phyloP scores from a whole-genome alignment of 2,329 filamentous ascomycete species.

The Chrysosporium queenslandicum region DNA sequence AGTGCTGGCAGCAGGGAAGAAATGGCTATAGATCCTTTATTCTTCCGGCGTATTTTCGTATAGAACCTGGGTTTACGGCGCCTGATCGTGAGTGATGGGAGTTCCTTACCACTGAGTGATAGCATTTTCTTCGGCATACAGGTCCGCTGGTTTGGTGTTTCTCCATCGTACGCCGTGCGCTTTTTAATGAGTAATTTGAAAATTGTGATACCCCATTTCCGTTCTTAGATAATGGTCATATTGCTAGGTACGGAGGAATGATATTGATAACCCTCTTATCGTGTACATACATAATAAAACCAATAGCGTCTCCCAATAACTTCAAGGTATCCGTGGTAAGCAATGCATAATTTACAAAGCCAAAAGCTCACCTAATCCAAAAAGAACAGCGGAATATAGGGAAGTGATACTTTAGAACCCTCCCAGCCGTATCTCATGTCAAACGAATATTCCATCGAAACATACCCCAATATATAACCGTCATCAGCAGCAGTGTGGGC shows the following conservation, averaged over 20 bases:
- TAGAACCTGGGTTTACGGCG: too few species aligned
- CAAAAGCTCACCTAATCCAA: not conserved
- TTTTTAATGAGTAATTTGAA: not conserved
- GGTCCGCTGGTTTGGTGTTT: not conserved
- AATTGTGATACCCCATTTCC: not conserved
- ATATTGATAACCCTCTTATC: not conserved
- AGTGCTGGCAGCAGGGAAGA: slow-evolving; percentile 80
- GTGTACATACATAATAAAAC: not conserved
- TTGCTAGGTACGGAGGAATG: not conserved
- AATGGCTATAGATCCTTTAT: slow-evolving; percentile 58
- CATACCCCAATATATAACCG: slow-evolving; percentile 7
- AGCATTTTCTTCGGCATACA: not conserved
- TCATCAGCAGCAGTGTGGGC: not conserved
- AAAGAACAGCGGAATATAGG: not conserved
- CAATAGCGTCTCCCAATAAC: not conserved
- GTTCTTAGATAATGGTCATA: not conserved
- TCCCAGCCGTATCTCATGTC: not conserved
- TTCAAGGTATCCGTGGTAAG: not conserved
- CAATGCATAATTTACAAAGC: not conserved
- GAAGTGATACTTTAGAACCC: not conserved
- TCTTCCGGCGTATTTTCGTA: not conserved
- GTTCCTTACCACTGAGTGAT: not conserved
- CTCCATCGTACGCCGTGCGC: not conserved
- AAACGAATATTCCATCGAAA: slow-evolving; percentile 10
- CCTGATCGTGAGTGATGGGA: too few species aligned